These are phyloP conservation scores for Agaricus blazei DNA, from an alignment of 768 basidiomycete species.

Conservation along the genomic window DNA sequence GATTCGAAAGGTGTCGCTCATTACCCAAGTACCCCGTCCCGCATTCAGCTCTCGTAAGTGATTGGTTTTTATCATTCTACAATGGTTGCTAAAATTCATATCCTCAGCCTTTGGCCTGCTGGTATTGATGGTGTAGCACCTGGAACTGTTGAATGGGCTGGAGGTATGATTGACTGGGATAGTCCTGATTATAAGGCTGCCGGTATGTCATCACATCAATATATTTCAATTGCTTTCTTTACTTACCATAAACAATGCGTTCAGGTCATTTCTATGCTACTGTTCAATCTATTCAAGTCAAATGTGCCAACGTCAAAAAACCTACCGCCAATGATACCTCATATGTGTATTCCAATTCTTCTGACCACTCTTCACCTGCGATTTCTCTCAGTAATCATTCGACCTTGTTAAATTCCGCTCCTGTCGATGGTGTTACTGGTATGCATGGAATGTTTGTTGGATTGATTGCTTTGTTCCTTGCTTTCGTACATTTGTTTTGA, in stretches of 20 bases:
- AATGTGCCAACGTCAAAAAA: constrained; percentile 49
- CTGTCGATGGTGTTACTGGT: constrained; percentile 16
- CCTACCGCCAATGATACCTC: constrained; percentile 47
- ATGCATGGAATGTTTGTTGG: constrained; percentile 21
- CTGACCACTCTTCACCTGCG: constrained; percentile 40
- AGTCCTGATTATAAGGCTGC: constrained; percentile 73
- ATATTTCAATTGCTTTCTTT: background rate
- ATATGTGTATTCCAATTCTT: constrained; percentile 59
- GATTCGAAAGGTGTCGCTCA: constrained; percentile 46
- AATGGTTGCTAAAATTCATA: constrained; percentile 9
- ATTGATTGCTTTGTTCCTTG: constrained; percentile 19
- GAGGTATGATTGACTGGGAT: constrained; percentile 77
- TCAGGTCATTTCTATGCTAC: constrained; percentile 68
- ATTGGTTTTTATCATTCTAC: background rate
- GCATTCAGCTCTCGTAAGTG: constrained; percentile 73
- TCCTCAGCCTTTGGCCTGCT: constrained; percentile 69
- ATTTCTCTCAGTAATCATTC: constrained; percentile 57
- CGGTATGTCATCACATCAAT: constrained; percentile 27
- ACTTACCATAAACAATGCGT: background rate
- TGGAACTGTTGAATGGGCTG: constrained; percentile 77
- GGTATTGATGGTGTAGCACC: constrained; percentile 55
- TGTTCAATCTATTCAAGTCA: constrained; percentile 55
- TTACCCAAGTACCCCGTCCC: constrained; percentile 76
- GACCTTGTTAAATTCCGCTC: constrained; percentile 38
- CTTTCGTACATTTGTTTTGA: constrained; percentile 16